These are phyloP conservation scores for Trichothecium roseum DNA, from an alignment of 2,329 filamentous ascomycete species.

Conservation along the genomic window DNA sequence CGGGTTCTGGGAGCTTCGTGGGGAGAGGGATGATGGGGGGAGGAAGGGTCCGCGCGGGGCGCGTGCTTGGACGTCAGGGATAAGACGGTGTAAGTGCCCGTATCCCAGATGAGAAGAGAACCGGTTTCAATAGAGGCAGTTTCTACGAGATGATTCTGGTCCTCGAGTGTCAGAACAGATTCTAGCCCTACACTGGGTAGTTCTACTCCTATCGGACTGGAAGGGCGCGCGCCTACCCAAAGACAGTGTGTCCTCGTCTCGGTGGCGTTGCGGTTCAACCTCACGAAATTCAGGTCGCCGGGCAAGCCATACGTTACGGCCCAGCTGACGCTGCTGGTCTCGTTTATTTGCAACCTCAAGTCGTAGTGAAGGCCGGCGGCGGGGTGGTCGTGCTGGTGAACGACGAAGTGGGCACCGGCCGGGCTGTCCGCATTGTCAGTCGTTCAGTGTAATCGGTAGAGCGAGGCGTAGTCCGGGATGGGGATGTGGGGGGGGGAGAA, in stretches of 20 bases:
- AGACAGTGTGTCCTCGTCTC: constrained; percentile 53
- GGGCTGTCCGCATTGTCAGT: constrained; percentile 15
- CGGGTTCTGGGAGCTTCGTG: constrained; percentile 18
- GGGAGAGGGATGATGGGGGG: constrained; percentile 13
- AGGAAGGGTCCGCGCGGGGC: constrained; percentile 18
- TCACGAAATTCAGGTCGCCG: constrained; percentile 43
- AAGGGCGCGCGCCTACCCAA: constrained; percentile 29
- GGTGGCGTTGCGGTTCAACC: constrained; percentile 47
- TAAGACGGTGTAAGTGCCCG: constrained; percentile 46
- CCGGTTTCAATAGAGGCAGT: constrained; percentile 43
- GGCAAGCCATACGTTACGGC: constrained; percentile 54
- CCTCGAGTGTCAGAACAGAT: not conserved
- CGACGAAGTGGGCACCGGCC: constrained; percentile 48
- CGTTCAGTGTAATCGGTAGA: no score
- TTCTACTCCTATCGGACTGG: not conserved
- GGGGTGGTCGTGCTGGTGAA: constrained; percentile 66
- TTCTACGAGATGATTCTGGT: constrained; percentile 51
- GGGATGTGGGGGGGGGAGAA: constrained; percentile 21
- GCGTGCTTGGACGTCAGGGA: constrained; percentile 25
- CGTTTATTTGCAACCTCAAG: constrained; percentile 58
- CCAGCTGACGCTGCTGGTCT: constrained; percentile 54
- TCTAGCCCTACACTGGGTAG: not conserved
- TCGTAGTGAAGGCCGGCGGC: constrained; percentile 60
- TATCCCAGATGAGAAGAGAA: constrained; percentile 53
- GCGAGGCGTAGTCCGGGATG: constrained; percentile 20